phyloP scores from a whole-genome alignment of 202 grass and related monocot genomes.

The Setaria viridis region DNA sequence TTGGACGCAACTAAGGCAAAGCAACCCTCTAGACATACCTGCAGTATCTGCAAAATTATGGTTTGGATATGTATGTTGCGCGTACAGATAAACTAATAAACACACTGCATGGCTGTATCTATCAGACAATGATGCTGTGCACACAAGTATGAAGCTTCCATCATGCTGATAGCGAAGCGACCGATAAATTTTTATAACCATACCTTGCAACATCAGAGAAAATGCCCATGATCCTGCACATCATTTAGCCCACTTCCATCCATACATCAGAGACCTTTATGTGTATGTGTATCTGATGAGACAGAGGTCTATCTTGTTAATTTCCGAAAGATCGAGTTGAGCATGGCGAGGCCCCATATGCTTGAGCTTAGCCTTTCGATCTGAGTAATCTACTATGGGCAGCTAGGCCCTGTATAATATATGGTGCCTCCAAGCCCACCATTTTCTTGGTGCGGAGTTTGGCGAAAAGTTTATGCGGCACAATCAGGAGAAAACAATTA shows the following conservation, averaged over 20 bases:
- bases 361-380: conserved; percentile 21
- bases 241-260: conserved; percentile 50
- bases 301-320: background rate
- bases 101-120: conserved; percentile 21
- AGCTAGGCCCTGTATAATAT: conserved; percentile 16
- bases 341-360: conserved; percentile 30
- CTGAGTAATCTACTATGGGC: conserved; percentile 2
- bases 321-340: conserved; percentile 22
- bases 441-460: conserved; percentile 52
- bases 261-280: conserved; percentile 39
- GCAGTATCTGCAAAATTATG: background rate
- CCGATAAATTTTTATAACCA: conserved; percentile 11
- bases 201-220: conserved; percentile 44
- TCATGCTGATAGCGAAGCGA: conserved; percentile 45
- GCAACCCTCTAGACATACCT: background rate
- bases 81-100: background rate
- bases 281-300: background rate
- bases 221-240: conserved; percentile 43
- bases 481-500: conserved; percentile 35
- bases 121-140: conserved; percentile 30
- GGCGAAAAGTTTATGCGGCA: conserved; percentile 52
- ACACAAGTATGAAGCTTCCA: conserved; percentile 38
- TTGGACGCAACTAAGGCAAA: too few species aligned
- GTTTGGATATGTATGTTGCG: background rate
- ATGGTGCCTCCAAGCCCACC: conserved; percentile 32